Conservation (phyloP, 306 rosid genomes). For the Heteromeles arbutifolia region DNA sequence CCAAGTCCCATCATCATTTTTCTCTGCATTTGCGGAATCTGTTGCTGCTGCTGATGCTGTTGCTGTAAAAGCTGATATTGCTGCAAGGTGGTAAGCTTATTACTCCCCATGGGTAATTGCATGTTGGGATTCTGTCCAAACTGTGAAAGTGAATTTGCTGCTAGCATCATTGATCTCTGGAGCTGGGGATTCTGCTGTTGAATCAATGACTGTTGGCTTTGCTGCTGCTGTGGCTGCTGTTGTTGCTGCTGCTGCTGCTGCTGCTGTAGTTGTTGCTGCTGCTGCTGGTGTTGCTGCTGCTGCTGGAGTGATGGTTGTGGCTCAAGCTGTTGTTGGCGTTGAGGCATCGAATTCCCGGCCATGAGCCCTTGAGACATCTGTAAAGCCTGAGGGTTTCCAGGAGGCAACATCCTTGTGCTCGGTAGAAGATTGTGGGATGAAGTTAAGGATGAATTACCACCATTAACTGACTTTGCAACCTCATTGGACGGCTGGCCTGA, state of each 20-base stretch:
- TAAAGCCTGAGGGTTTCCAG: constrained; percentile 77
- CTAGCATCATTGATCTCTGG: constrained; percentile 76
- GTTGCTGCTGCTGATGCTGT: constrained; percentile 52
- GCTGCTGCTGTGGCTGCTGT: constrained; percentile 42
- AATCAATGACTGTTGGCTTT: constrained; percentile 57
- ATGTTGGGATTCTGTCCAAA: constrained; percentile 69
- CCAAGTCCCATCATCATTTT: constrained; percentile 87
- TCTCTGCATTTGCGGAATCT: constrained; percentile 68
- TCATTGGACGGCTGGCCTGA: constrained; percentile 61
- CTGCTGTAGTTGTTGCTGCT: background rate
- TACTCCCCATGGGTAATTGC: constrained; percentile 63
- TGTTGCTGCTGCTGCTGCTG: constrained; percentile 16
- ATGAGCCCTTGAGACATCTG: constrained; percentile 88
- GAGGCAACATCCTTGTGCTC: constrained; percentile 78
- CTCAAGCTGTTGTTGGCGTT: constrained; percentile 67
- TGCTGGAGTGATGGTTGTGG: constrained; percentile 52
- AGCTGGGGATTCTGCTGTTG: constrained; percentile 75
- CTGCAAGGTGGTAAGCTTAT: constrained; percentile 18
- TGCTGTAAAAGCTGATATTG: constrained; percentile 48
- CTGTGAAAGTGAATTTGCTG: constrained; percentile 59
- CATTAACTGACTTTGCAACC: constrained; percentile 40
- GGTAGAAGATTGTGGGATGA: constrained; percentile 58
- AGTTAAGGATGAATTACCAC: constrained; percentile 48
- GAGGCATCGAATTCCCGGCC: constrained; percentile 59
- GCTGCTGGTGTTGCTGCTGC: constrained; percentile 27